A percentile compares a stretch with the other conserved stretches of the same genome.
Conservation (phyloP, 495 filamentous ascomycete genomes). For the Darksidea phi region DNA sequence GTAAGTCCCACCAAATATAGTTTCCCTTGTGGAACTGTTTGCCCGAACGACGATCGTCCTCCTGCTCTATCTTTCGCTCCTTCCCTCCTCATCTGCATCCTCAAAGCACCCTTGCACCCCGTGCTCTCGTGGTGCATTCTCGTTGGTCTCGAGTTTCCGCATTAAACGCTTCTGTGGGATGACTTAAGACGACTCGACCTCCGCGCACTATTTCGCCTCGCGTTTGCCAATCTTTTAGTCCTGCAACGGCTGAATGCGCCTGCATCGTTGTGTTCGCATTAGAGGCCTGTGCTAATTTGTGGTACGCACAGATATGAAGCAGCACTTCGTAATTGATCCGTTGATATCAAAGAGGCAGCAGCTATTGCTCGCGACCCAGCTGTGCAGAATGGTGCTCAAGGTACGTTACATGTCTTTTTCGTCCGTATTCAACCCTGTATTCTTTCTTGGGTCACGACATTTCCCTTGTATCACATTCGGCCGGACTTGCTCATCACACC, state of each 20-base stretch:
- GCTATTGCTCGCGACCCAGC: slow-evolving; percentile 89
- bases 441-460: neutral
- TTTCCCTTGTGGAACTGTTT: slow-evolving; percentile 15
- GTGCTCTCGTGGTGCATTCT: slow-evolving; percentile 17
- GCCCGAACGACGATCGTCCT: neutral
- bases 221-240: slow-evolving; percentile 30
- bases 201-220: slow-evolving; percentile 33
- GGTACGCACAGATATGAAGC: slow-evolving; percentile 71
- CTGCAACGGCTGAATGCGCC: slow-evolving; percentile 9
- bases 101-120: slow-evolving; percentile 11
- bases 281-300: slow-evolving; percentile 21
- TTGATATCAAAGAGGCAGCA: slow-evolving; percentile 97
- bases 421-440: slow-evolving; percentile 14
- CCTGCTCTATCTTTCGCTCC: slow-evolving; percentile 1
- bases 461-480: neutral
- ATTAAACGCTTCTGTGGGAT: slow-evolving; percentile 17
- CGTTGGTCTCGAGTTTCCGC: slow-evolving; percentile 5
- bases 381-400: slow-evolving; percentile 99
- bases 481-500: neutral
- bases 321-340: slow-evolving; percentile 96
- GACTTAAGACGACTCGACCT: slow-evolving; percentile 5
- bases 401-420: slow-evolving; percentile 51
- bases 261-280: neutral
- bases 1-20: slow-evolving; percentile 48
- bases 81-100: neutral